These are phyloP conservation scores for Skeletonema tropicum DNA, from an alignment of 108 stramenopile genomes.

Conservation along the genomic window DNA sequence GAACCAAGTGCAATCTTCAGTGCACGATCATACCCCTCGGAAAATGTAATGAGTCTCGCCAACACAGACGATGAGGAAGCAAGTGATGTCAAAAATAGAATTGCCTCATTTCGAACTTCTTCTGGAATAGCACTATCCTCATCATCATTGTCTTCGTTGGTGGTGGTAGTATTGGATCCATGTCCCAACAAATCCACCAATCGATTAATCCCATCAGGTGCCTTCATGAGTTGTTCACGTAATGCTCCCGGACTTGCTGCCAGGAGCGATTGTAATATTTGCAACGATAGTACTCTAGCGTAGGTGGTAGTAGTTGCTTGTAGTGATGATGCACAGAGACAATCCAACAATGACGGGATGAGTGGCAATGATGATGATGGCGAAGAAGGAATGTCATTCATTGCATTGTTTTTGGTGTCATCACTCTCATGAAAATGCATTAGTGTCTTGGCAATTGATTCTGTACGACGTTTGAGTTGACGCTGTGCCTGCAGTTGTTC, in stretches of 20 bases:
- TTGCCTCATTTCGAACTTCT: conserved; percentile 74
- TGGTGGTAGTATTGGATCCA: not conserved
- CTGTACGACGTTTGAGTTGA: conserved; percentile 25
- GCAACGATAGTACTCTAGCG: conserved; percentile 67
- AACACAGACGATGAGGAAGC: conserved; percentile 54
- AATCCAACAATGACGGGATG: conserved; percentile 56
- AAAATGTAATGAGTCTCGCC: conserved; percentile 75
- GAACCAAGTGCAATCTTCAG: conserved; percentile 55
- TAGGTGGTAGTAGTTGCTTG: conserved; percentile 32
- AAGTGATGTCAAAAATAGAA: conserved; percentile 57
- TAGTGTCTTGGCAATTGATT: conserved; percentile 38
- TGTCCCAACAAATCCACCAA: conserved; percentile 66
- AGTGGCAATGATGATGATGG: conserved; percentile 10
- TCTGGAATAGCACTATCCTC: conserved; percentile 28
- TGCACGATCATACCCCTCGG: conserved; percentile 61
- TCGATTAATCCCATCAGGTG: conserved; percentile 80
- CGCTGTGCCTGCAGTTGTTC: conserved; percentile 26
- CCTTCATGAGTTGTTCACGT: conserved; percentile 66
- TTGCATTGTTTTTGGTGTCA: conserved; percentile 9
- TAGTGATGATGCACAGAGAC: conserved; percentile 33
- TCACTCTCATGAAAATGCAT: conserved; percentile 36
- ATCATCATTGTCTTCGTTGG: conserved; percentile 2
- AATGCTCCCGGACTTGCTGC: conserved; percentile 41
- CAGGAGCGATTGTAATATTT: conserved; percentile 53
- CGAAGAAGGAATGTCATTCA: not conserved